Base-by-base conservation (phyloP, 2,329 filamentous ascomycete species). In the Coniochaeta hoffmannii region DNA sequence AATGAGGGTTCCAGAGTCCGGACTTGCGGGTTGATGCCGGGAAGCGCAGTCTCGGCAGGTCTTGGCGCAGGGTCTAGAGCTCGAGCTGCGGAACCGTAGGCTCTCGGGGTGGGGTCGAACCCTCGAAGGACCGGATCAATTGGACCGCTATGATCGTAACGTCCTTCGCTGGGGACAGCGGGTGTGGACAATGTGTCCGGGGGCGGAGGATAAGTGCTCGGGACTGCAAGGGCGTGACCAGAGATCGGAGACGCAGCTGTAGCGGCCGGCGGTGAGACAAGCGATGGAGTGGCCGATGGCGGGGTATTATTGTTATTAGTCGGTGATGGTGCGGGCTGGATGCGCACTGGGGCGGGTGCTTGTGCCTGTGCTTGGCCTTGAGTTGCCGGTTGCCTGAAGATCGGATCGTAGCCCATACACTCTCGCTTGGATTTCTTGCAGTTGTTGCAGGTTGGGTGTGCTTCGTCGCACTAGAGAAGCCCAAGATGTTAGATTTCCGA, bases 361-460 rank as follows among this genome's bases (percentile, higher is more conserved):
- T 51, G 17, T 34, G 49, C 15, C 26, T 51, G 49, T 19, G 49
- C 15, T 15, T 51, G 17, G 22, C 28, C 15, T 26, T 51, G 49
- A 51, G 28, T 22, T 15, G 49, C 32, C 14, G 28, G 83, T 60
- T 86, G 82, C 72, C 90, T 89, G 75, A 93, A 94, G 65, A 93
- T 89, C 35, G 89, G 89, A 66, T 94, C 89, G 81, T 94, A 94
- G 55, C 89, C 89, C 51, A 91, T 69, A 67, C 89, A 94, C 65
- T 93, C 89, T 66, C 89, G 88, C 73, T 93, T 94, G 63, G 88
- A 91, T 71, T 94, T 94, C 67, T 87, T 86, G 74, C 89, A 94
- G 68, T 94, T 90, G 74, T 90, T 86, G 78, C 94, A 99, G 58
- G 87, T 86, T 22, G 94, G 94, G 71, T 96, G 91, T 58, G 85